Conservation (phyloP, 768 basidiomycete species). For the Cubamyces sp. region DNA sequence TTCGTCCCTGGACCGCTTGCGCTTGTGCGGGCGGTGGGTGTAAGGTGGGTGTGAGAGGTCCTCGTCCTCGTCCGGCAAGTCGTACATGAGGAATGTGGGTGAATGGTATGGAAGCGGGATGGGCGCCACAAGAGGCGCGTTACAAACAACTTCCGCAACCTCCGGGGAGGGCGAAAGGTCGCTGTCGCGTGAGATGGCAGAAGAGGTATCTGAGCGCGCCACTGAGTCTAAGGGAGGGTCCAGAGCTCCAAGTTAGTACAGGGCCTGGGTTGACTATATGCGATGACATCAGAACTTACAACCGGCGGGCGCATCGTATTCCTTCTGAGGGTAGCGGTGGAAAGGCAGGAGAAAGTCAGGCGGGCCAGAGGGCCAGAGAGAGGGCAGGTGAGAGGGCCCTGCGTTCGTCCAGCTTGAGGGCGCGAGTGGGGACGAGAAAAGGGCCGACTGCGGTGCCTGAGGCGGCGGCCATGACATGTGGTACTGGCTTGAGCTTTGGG, state of each 20-base stretch:
- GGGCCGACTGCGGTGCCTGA: constrained; percentile 16
- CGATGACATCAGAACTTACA: constrained; percentile 29
- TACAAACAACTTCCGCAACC: constrained; percentile 57
- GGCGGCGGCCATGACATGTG: constrained; percentile 12
- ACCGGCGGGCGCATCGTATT: constrained; percentile 21
- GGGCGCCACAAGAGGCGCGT: constrained; percentile 70
- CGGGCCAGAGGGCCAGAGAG: constrained; percentile 22
- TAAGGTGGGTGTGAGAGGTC: constrained; percentile 74
- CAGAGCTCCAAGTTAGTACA: constrained; percentile 4
- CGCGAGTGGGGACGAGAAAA: constrained; percentile 21
- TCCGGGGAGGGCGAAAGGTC: constrained; percentile 36
- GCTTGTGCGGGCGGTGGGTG: constrained; percentile 55
- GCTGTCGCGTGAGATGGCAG: constrained; percentile 31
- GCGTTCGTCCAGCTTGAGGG: constrained; percentile 24
- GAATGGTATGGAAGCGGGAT: constrained; percentile 72
- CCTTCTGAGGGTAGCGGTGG: constrained; percentile 27
- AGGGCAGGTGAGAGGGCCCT: constrained; percentile 18
- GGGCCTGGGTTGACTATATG: neutral
- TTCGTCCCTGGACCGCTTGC: constrained; percentile 47
- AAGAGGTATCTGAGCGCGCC: constrained; percentile 43
- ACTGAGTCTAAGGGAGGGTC: constrained; percentile 39
- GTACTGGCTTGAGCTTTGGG: constrained; percentile 16
- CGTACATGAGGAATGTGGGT: constrained; percentile 70
- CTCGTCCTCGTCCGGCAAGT: constrained; percentile 67
- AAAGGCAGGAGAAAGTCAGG: constrained; percentile 25